Base-by-base conservation (phyloP, 106 monocot genomes). In the Triglochin maritima region DNA sequence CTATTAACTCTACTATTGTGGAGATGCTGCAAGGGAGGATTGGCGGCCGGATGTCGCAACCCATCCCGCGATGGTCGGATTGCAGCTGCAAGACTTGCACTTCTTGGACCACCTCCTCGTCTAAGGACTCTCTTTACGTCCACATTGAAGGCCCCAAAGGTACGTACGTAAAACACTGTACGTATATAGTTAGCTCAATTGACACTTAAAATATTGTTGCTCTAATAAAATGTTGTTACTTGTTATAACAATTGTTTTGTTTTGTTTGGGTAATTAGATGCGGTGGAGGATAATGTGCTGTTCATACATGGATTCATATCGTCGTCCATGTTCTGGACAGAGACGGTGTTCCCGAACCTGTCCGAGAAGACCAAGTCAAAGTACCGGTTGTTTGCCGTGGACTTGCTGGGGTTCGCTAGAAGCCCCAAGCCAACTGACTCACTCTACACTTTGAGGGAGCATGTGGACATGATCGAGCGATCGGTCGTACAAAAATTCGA, bases 261-360 rank as follows among this genome's bases (percentile, higher is more conserved):
- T n/a, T 4, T 9, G 5, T n/a, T 13, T 15, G 3, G 10, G 4
- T 4, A 29, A n/a, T 12, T 69, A 49, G 48, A 45, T 9, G 46
- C 52, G 75, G 82, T 72, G 55, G 44, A 46, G 15, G 89, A 82
- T 51, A 82, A 87, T 62, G 82, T 94, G 29, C 14, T 95, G 15
- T 95, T 95, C 80, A 87, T 95, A 65, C 90, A 90, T 47, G 90
- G 94, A 0, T 95, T 95, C 77, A 87, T 95, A 50, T 95, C 94
- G 3, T 95, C 90, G 2, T 95, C 94, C 2, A 6, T 68, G 57
- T 90, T 90, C 69, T 95, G 94, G 94, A 90, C 90, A 45, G 94
- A 95, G 78, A 95, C 94, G 46, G 79, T 95, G 49, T 90, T 95
- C 59, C 83, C 79, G 2, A 83, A 81, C 61, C 80, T 95, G 56